Conservation (phyloP, 441 rosid species). For the Gossypium schwendimanii region DNA sequence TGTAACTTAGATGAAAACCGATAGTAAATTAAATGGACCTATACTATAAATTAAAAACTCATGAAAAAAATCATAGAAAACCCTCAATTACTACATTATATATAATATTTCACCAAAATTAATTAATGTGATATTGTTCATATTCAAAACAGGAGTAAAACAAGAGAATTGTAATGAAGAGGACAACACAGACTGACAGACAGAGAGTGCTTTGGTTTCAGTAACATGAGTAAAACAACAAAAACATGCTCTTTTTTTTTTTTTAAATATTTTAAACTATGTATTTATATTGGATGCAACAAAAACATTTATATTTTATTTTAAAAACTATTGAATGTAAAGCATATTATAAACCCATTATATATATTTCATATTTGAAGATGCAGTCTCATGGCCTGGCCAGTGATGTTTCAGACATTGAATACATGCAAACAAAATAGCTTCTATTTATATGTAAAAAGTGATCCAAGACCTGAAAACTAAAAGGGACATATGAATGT, state of each 20-base stretch:
- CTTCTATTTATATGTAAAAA: not conserved
- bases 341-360: too few relatives aligned
- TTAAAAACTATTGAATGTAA: too few relatives aligned
- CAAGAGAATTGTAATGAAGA: not conserved
- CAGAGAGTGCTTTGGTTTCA: not conserved
- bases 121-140: not conserved
- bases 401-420: not conserved
- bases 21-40: too few relatives aligned
- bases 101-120: not conserved
- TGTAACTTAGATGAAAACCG: too few relatives aligned
- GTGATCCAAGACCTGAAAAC: not conserved
- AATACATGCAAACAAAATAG: not conserved
- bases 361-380: too few relatives aligned
- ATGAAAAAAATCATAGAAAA: not conserved
- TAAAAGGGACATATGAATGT: not conserved
- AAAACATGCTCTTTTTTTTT: not conserved
- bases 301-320: too few relatives aligned
- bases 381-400: not conserved
- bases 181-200: not conserved
- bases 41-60: too few relatives aligned
- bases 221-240: not conserved
- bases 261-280: too few relatives aligned
- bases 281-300: too few relatives aligned
- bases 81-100: not conserved
- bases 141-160: not conserved